Evolutionary conservation across 345 rosid genomes (phyloP).

Genomic region (Arabis hirsuta): DNA sequence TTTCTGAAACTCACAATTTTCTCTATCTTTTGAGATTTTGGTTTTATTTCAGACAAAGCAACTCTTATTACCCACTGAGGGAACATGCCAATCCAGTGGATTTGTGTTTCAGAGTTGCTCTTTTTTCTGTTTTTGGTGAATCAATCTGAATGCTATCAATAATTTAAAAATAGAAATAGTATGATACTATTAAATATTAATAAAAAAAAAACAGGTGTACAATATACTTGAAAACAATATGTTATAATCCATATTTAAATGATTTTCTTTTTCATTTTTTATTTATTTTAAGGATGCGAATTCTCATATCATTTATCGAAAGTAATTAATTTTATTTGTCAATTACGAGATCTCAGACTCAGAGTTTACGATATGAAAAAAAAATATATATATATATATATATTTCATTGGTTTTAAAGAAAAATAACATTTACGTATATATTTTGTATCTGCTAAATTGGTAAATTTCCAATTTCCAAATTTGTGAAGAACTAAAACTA

Average conservation of each 20-base stretch:
- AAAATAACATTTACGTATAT: constrained; percentile 3
- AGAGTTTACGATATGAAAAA: background rate
- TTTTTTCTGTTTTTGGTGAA: constrained; percentile 14
- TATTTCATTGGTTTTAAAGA: background rate
- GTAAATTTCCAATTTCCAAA: constrained; percentile 12
- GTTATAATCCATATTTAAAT: background rate
- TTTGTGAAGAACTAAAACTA: constrained; percentile 15
- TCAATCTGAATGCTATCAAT: constrained; percentile 18
- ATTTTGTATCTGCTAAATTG: background rate
- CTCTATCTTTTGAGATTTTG: background rate
- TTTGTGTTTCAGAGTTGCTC: constrained; percentile 3
- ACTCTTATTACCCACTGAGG: background rate
- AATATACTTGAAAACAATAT: background rate
- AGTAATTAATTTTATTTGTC: background rate
- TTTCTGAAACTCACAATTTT: constrained; percentile 27
- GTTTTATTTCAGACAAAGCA: constrained; percentile 3
- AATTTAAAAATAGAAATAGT: constrained; percentile 17
- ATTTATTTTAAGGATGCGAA: too few species aligned
- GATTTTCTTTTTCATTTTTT: background rate
- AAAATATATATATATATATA: background rate
- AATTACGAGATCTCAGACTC: background rate
- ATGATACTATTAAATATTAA: constrained; percentile 14
- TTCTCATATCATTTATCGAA: background rate
- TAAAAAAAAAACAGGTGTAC: background rate
- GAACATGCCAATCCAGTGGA: constrained; percentile 21